These are phyloP conservation scores for Nakazawaea populi DNA, from an alignment of 805 yeast genomes.

Conservation along the genomic window DNA sequence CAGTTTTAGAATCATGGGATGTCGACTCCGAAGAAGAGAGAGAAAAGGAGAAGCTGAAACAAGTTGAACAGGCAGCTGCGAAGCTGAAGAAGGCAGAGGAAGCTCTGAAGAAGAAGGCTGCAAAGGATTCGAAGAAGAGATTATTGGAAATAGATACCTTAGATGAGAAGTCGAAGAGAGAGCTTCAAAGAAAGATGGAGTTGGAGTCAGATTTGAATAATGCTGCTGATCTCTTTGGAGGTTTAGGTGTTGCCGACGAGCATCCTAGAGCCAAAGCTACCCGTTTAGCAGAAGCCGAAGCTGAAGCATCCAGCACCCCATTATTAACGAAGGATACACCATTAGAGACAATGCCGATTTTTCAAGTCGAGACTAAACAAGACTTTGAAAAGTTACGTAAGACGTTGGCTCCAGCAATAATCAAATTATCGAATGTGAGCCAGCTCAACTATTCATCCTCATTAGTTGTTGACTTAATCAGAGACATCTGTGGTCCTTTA, in stretches of 20 bases:
- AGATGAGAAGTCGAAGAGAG: slow-evolving; percentile 70
- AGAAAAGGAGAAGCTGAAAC: slow-evolving; percentile 28
- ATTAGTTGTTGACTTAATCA: slow-evolving; percentile 77
- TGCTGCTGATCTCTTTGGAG: slow-evolving; percentile 90
- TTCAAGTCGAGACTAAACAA: slow-evolving; percentile 72
- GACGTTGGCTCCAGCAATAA: slow-evolving; percentile 56
- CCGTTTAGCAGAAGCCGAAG: slow-evolving; percentile 29
- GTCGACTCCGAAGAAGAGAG: slow-evolving; percentile 67
- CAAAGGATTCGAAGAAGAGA: slow-evolving; percentile 27
- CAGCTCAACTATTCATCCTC: slow-evolving; percentile 63
- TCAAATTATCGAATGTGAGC: slow-evolving; percentile 55
- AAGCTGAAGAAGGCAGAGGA: slow-evolving; percentile 42
- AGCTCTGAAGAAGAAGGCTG: slow-evolving; percentile 20
- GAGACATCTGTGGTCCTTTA: slow-evolving; percentile 81
- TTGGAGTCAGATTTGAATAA: slow-evolving; percentile 80
- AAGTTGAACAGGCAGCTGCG: slow-evolving; percentile 30
- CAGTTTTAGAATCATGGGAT: slow-evolving; percentile 88
- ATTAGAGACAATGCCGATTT: slow-evolving; percentile 69
- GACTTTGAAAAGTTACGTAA: slow-evolving; percentile 78
- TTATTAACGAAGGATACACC: slow-evolving; percentile 56
- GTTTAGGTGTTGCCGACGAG: slow-evolving; percentile 49
- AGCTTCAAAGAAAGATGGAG: slow-evolving; percentile 74
- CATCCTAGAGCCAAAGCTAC: slow-evolving; percentile 54
- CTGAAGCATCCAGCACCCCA: slow-evolving; percentile 15
- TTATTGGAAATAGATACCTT: slow-evolving; percentile 57